Conservation (phyloP, 2,329 filamentous ascomycete species). For the Xylaria arbuscula region DNA sequence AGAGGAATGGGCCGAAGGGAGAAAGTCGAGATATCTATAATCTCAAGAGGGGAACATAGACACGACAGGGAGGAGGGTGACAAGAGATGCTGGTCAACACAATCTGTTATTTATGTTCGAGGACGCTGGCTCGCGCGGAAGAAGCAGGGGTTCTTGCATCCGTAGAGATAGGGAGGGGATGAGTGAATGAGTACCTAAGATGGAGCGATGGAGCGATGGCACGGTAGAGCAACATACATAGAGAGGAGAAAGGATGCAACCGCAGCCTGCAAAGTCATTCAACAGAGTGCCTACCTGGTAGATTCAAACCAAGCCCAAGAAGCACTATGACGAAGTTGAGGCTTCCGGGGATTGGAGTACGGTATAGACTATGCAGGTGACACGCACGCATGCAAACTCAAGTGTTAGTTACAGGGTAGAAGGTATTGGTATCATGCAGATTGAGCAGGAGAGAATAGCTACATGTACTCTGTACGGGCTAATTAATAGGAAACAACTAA, state of each 20-base stretch:
- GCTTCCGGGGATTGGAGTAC: constrained; percentile 3
- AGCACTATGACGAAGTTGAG: constrained; percentile 40
- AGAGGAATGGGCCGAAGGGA: not conserved
- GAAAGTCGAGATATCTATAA: not conserved
- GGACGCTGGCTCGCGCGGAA: constrained; percentile 8
- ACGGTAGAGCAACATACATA: not conserved
- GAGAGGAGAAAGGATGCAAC: constrained; percentile 1
- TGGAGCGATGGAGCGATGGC: not conserved
- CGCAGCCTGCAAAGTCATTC: not conserved
- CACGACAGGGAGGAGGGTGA: not conserved
- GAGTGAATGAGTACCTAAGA: constrained; percentile 1
- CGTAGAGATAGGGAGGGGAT: not conserved
- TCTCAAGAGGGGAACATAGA: not conserved
- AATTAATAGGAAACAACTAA: not conserved
- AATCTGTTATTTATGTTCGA: constrained; percentile 27
- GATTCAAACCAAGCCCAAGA: constrained; percentile 14
- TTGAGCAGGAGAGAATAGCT: not conserved
- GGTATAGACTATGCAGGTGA: constrained; percentile 18
- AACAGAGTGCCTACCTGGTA: no score
- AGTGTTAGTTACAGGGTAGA: not conserved
- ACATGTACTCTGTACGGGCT: not conserved
- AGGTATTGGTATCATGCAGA: constrained; percentile 1
- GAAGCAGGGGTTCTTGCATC: constrained; percentile 10
- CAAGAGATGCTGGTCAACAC: constrained; percentile 6
- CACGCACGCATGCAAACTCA: constrained; percentile 18